A percentile compares a stretch with the other conserved stretches of the same genome.
Conservation (phyloP, 805 yeast species). For the Candida tibetensis region DNA sequence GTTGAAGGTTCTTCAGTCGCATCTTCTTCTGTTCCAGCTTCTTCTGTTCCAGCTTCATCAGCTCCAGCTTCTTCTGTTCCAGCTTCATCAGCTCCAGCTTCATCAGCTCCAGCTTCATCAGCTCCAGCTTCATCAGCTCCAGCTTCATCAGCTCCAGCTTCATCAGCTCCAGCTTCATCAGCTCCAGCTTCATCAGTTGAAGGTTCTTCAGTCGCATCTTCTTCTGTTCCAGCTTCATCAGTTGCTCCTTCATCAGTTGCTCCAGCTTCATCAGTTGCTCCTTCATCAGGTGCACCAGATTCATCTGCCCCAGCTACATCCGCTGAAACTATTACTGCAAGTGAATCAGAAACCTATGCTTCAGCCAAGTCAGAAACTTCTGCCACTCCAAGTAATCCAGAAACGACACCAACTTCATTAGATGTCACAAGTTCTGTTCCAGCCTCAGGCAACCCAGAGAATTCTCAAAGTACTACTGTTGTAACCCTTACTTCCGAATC, state of each 20-base stretch:
- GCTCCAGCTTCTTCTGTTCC: slow-evolving; percentile 1
- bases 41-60: slow-evolving; percentile 1
- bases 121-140: neutral
- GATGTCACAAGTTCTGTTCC: no score
- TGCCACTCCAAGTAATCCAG: neutral
- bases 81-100: neutral
- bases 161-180: neutral
- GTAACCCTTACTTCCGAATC: slow-evolving; percentile 10
- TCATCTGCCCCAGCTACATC: neutral
- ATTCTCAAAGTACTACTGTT: slow-evolving; percentile 16
- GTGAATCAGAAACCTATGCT: no score
- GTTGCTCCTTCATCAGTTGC: neutral
- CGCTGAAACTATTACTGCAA: no score
- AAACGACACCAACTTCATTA: neutral
- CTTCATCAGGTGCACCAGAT: neutral
- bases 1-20: neutral
- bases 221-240: slow-evolving; percentile 1
- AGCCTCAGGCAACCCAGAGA: no score
- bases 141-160: neutral
- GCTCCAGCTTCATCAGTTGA: neutral
- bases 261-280: neutral
- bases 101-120: slow-evolving; percentile 1
- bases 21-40: neutral
- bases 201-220: neutral
- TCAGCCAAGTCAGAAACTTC: no score